Percentiles rank a stretch among this genome's conserved stretches.
phyloP scores from a whole-genome alignment of 768 basidiomycete species.

The Mycena venus region DNA sequence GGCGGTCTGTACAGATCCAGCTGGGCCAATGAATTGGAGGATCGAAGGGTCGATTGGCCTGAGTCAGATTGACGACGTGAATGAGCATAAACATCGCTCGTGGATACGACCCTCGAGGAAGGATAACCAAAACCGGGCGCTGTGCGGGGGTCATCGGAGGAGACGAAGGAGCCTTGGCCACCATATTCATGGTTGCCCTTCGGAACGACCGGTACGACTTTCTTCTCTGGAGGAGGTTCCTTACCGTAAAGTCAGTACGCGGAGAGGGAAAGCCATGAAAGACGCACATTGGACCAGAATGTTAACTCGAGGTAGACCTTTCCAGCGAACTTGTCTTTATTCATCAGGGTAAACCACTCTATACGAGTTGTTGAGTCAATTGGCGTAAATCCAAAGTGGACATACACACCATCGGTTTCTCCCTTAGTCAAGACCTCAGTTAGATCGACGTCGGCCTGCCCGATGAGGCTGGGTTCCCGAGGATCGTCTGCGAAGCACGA shows the following conservation, averaged over 20 bases:
- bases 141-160: slow-evolving; percentile 56
- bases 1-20: slow-evolving; percentile 81
- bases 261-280: not conserved
- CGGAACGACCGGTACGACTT: slow-evolving; percentile 61
- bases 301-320: slow-evolving; percentile 97
- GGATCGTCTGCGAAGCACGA: slow-evolving; percentile 96
- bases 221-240: slow-evolving; percentile 88
- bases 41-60: slow-evolving; percentile 70
- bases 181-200: slow-evolving; percentile 75
- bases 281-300: slow-evolving; percentile 92
- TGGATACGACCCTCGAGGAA: slow-evolving; percentile 48
- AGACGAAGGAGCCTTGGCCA: slow-evolving; percentile 83
- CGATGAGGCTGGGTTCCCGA: slow-evolving; percentile 95
- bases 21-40: slow-evolving; percentile 71
- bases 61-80: slow-evolving; percentile 62
- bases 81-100: slow-evolving; percentile 51
- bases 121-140: slow-evolving; percentile 38
- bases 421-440: slow-evolving; percentile 94
- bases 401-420: slow-evolving; percentile 90
- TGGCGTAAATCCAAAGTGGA: not conserved
- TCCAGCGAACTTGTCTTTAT: slow-evolving; percentile 94
- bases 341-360: slow-evolving; percentile 95
- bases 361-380: slow-evolving; percentile 1
- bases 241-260: slow-evolving; percentile 41
- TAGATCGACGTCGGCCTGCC: slow-evolving; percentile 90